phyloP scores from a whole-genome alignment of 495 filamentous ascomycete species.

The Penicillium longicatenatum region DNA sequence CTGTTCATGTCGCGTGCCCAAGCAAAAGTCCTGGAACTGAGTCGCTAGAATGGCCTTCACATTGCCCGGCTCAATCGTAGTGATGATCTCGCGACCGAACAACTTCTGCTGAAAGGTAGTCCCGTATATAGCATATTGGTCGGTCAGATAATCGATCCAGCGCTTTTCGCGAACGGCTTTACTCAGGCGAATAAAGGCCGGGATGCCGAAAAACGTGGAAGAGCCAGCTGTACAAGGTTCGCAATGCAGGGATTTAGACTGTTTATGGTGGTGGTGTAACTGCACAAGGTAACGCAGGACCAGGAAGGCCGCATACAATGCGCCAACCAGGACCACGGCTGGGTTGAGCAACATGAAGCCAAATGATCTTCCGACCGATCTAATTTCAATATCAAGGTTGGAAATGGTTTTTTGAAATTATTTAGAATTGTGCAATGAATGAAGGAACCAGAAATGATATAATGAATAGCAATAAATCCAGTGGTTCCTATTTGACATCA shows the following conservation, averaged over 20 bases:
- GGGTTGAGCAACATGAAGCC: constrained; percentile 29
- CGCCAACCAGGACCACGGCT: constrained; percentile 20
- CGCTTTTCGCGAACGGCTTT: constrained; percentile 34
- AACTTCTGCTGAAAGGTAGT: constrained; percentile 37
- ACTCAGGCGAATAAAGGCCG: constrained; percentile 27
- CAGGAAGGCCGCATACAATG: constrained; percentile 24
- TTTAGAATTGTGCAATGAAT: not conserved
- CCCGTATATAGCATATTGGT: constrained; percentile 35
- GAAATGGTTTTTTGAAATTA: not conserved
- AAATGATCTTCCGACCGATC: constrained; percentile 6
- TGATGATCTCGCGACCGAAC: constrained; percentile 33
- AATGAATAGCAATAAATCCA: not conserved
- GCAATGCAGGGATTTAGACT: constrained; percentile 41
- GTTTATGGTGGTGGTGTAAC: constrained; percentile 29
- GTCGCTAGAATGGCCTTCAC: constrained; percentile 82
- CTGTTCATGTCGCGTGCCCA: constrained; percentile 46
- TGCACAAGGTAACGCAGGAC: constrained; percentile 30
- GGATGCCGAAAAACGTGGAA: constrained; percentile 35
- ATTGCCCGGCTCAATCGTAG: constrained; percentile 78
- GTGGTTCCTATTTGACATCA: constrained; percentile 1
- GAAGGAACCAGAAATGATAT: not conserved
- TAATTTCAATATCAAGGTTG: not conserved
- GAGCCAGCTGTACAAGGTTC: constrained; percentile 24
- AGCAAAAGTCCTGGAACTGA: constrained; percentile 70
- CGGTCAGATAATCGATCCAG: constrained; percentile 38